Evolutionary conservation across 805 yeast species (phyloP).

Genomic region (Candida peoriensis): DNA sequence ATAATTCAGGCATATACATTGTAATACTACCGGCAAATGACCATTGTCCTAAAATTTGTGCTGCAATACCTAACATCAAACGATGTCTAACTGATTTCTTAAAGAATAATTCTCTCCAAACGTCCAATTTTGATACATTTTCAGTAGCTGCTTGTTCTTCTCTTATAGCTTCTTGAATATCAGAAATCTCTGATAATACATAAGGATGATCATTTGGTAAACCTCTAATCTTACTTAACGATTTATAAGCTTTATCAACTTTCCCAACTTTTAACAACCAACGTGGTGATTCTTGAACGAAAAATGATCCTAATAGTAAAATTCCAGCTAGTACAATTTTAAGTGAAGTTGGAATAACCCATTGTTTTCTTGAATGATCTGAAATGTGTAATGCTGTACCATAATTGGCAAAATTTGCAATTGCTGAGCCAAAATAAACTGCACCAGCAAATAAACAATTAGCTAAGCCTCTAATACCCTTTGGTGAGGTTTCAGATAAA

Average conservation of each 20-base stretch:
- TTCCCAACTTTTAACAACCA: constrained; percentile 36
- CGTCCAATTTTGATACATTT: constrained; percentile 20
- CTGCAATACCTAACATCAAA: constrained; percentile 35
- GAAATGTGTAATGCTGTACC: constrained; percentile 45
- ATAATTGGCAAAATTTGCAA: constrained; percentile 45
- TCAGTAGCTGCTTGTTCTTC: constrained; percentile 26
- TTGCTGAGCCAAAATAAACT: constrained; percentile 49
- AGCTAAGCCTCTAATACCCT: constrained; percentile 46
- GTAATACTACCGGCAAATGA: constrained; percentile 53
- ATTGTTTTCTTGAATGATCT: constrained; percentile 33
- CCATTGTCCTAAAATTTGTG: constrained; percentile 53
- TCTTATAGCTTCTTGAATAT: constrained; percentile 37
- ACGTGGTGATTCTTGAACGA: constrained; percentile 47
- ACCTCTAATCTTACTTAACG: constrained; percentile 39
- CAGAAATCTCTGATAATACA: constrained; percentile 44
- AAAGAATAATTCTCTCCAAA: constrained; percentile 30
- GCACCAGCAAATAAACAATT: constrained; percentile 52
- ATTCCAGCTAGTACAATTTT: constrained; percentile 45
- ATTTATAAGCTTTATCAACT: constrained; percentile 35
- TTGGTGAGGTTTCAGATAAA: constrained; percentile 49
- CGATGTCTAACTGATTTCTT: constrained; percentile 41
- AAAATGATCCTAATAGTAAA: constrained; percentile 36
- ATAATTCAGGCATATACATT: constrained; percentile 50
- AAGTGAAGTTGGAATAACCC: constrained; percentile 48
- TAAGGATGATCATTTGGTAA: constrained; percentile 44